phyloP scores from a whole-genome alignment of 106 monocot species.

The Acorus calamus region DNA sequence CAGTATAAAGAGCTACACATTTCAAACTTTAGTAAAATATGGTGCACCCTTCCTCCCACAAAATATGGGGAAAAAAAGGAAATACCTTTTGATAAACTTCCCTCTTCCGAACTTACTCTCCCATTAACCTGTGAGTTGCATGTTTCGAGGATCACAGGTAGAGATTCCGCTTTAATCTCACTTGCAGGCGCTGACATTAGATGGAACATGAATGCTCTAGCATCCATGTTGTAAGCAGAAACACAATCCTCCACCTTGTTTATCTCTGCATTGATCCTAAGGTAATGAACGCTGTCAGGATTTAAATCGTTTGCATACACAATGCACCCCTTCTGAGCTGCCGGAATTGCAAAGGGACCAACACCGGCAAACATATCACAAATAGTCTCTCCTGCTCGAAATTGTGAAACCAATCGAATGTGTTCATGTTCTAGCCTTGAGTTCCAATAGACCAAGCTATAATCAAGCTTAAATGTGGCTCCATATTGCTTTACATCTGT shows the following conservation, averaged over 20 bases:
- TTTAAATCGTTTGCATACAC: slow-evolving; percentile 96
- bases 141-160: slow-evolving; percentile 5
- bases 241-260: slow-evolving; percentile 80
- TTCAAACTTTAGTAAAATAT: no score
- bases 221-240: slow-evolving; percentile 83
- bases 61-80: no score
- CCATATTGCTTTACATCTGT: slow-evolving; percentile 98
- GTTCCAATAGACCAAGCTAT: slow-evolving; percentile 88
- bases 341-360: slow-evolving; percentile 93
- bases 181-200: slow-evolving; percentile 33
- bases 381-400: slow-evolving; percentile 64
- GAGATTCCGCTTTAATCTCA: slow-evolving; percentile 22
- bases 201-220: slow-evolving; percentile 72
- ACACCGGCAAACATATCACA: slow-evolving; percentile 97
- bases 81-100: slow-evolving; percentile 16
- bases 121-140: slow-evolving; percentile 4
- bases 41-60: no score
- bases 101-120: slow-evolving; percentile 17
- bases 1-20: background rate
- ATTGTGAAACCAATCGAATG: slow-evolving; percentile 69
- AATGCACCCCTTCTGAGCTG: slow-evolving; percentile 86
- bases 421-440: slow-evolving; percentile 99
- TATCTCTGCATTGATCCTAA: slow-evolving; percentile 59
- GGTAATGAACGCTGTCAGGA: slow-evolving; percentile 78
- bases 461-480: slow-evolving; percentile 86